Conservation (phyloP, 108 stramenopile genomes). For the Cyclotella atomus region DNA sequence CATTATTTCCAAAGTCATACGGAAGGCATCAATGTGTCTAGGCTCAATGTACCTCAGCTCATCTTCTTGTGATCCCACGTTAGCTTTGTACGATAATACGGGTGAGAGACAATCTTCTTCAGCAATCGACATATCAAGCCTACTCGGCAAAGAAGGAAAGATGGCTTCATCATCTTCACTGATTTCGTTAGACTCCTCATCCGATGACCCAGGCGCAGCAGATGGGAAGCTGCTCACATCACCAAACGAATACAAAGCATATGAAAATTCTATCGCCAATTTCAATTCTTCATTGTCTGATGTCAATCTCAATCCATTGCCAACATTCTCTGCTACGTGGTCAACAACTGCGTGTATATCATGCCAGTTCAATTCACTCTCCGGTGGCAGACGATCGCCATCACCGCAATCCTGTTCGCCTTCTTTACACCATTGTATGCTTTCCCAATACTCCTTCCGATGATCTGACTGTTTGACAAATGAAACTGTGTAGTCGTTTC, state of each 20-base stretch:
- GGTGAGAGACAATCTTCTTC: constrained; percentile 19
- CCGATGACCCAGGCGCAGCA: background rate
- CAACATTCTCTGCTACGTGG: constrained; percentile 27
- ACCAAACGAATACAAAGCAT: constrained; percentile 37
- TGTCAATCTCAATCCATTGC: constrained; percentile 24
- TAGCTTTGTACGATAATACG: constrained; percentile 28
- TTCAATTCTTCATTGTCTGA: constrained; percentile 23
- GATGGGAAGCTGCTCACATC: constrained; percentile 15
- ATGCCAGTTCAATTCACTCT: constrained; percentile 12
- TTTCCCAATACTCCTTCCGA: constrained; percentile 34
- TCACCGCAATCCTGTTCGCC: constrained; percentile 18
- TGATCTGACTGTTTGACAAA: constrained; percentile 30
- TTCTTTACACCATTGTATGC: constrained; percentile 19
- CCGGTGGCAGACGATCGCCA: constrained; percentile 15
- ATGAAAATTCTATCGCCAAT: constrained; percentile 34
- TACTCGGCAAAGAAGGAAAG: constrained; percentile 25
- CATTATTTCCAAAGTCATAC: constrained; percentile 18
- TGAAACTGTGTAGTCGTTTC: constrained; percentile 71
- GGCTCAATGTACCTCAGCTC: constrained; percentile 19
- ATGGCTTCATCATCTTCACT: background rate
- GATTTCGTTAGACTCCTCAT: background rate
- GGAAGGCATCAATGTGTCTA: constrained; percentile 36
- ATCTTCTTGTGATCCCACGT: background rate
- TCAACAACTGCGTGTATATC: constrained; percentile 16
- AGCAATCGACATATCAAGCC: constrained; percentile 18